Evolutionary conservation across 768 basidiomycete genomes (phyloP), one percentile per base, ranked within the genome.

Genomic region (Boletus tylopilopsis): DNA sequence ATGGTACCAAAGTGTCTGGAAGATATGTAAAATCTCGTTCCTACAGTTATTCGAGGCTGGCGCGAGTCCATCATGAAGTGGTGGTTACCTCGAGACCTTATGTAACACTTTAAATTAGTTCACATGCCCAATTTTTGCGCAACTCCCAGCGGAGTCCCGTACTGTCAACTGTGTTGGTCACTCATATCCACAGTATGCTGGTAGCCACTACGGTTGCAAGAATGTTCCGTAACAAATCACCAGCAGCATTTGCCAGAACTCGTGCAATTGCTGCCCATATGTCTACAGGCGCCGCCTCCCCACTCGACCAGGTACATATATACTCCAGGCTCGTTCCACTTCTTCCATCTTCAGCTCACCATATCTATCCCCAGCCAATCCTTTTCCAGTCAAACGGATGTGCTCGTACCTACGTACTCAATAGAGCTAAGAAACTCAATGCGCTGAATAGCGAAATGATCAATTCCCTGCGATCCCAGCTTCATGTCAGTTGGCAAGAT

Each of bases 391-490:
- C 85, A 22, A 79, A 78, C 44, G 73, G 80, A 36, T 73, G 75
- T 49, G 61, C 83, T 23, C 76, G 92, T 51, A 81, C 77, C 21
- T 93, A 85, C 61, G 76, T 80, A 35, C 80, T 98, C 45, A 95
- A 96, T 61, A 78, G 94, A 46, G 81, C 88, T 0, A 66, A 65
- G 51, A 89, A 90, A 67, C 75, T 89, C 29, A 98, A 98, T 72
- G 82, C 90, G 3, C 77, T 97, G 47, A 81, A 90, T 64, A 73
- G 78, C 34, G 73, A 78, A 32, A 95, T 96, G 91, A 79, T 96
- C 24, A 65, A 77, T 24, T 57, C 80, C 8, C 72, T 98, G 16
- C 73, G 79, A 15, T 78, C 82, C 3, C 85, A 89, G 66, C 79
- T 97, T 40, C 81, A 90, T 75, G 94, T 90, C 58, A 46, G 77